Evolutionary conservation across 495 filamentous ascomycete species (phyloP).

Genomic region (Penicillium simplicissimum): DNA sequence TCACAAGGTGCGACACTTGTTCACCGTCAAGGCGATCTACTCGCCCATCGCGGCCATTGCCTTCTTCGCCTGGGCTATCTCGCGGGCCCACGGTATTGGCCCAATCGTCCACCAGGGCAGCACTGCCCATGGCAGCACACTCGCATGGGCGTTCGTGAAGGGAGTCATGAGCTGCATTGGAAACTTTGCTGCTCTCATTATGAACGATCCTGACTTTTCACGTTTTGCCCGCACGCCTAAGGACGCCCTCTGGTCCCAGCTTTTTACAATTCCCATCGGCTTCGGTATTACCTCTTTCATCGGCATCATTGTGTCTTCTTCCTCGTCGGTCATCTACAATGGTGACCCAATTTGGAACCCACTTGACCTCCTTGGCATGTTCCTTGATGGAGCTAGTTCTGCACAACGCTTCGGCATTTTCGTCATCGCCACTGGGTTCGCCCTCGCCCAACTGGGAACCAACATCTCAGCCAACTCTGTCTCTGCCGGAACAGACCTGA

Average conservation of each 20-base stretch:
- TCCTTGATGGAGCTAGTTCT: conserved; percentile 72
- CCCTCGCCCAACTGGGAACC: conserved; percentile 85
- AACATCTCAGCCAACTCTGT: conserved; percentile 94
- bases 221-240: conserved; percentile 79
- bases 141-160: conserved; percentile 81
- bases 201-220: conserved; percentile 86
- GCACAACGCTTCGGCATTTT: conserved; percentile 86
- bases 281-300: conserved; percentile 92
- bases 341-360: conserved; percentile 84
- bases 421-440: conserved; percentile 78
- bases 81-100: conserved; percentile 79
- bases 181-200: conserved; percentile 83
- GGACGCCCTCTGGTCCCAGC: conserved; percentile 86
- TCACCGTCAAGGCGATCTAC: conserved; percentile 86
- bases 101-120: conserved; percentile 77
- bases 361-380: conserved; percentile 69
- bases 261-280: conserved; percentile 81
- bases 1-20: conserved; percentile 71
- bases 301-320: conserved; percentile 90
- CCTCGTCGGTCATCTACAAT: conserved; percentile 73
- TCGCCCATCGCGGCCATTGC: conserved; percentile 81
- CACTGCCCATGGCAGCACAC: conserved; percentile 61
- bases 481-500: conserved; percentile 88
- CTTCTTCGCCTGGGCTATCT: conserved; percentile 89
- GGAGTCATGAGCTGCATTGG: conserved; percentile 88